These are phyloP conservation scores for Cercospora nicotianae DNA, from an alignment of 2,329 filamentous ascomycete species.

Conservation along the genomic window DNA sequence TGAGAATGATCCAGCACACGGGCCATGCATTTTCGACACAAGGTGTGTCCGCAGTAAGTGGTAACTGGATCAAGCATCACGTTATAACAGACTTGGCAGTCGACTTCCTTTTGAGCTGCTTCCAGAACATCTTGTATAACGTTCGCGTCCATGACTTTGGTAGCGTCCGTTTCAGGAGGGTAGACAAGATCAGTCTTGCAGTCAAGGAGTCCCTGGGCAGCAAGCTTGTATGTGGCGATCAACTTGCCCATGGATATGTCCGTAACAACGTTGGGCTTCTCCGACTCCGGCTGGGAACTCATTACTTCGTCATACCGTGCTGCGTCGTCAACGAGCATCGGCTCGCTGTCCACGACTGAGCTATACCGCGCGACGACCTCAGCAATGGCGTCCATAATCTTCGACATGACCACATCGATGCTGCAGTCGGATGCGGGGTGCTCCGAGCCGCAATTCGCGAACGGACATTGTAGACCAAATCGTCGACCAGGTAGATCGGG, in stretches of 20 bases:
- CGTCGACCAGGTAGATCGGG: slow-evolving; percentile 66
- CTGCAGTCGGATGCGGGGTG: slow-evolving; percentile 77
- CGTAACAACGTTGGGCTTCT: slow-evolving; percentile 42
- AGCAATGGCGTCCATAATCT: slow-evolving; percentile 63
- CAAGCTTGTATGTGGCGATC: slow-evolving; percentile 66
- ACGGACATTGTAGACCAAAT: slow-evolving; percentile 73
- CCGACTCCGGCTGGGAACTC: slow-evolving; percentile 36
- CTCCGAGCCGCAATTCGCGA: slow-evolving; percentile 63
- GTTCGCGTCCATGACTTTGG: slow-evolving; percentile 46
- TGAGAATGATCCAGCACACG: slow-evolving; percentile 74
- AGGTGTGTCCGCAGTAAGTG: slow-evolving; percentile 84
- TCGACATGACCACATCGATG: slow-evolving; percentile 73
- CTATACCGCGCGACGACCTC: slow-evolving; percentile 51
- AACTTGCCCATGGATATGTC: slow-evolving; percentile 60
- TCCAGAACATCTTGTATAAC: slow-evolving; percentile 62
- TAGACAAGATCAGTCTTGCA: slow-evolving; percentile 45
- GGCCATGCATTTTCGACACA: slow-evolving; percentile 77
- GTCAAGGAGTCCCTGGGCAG: slow-evolving; percentile 59
- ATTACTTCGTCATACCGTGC: slow-evolving; percentile 40
- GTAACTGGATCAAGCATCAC: slow-evolving; percentile 80
- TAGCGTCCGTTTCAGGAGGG: slow-evolving; percentile 41
- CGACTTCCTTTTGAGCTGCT: slow-evolving; percentile 66
- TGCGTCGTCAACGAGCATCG: slow-evolving; percentile 46
- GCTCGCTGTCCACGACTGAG: slow-evolving; percentile 37
- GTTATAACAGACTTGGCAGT: slow-evolving; percentile 86